Base-by-base conservation (phyloP, 1,284 basidiomycete genomes). In the Cystobasidium slooffiae region DNA sequence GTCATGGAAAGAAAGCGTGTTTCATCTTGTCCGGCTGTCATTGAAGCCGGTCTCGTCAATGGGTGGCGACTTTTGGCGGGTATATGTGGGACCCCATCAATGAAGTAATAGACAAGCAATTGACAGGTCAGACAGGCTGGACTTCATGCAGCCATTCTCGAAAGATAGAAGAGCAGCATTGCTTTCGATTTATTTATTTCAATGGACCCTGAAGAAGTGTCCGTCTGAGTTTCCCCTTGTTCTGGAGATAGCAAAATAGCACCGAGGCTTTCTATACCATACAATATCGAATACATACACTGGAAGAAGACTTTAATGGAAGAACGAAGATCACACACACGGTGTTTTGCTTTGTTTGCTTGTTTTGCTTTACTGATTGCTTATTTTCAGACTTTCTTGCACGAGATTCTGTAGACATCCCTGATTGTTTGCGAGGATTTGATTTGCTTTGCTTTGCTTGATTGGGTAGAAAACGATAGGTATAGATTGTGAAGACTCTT, bases 141-240 rank as follows among this genome's bases (percentile, higher is more conserved):
- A 53, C 5, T 20, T 12, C n/a, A 10, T 53, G 52, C 52, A 53
- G 3, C 9, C 3, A 9, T 3, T n/a, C 24, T 24, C 14, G 9
- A 53, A 20, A 22, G 24, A 20, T 53, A 22, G n/a, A 18, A 31
- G 24, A 56, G 53, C 53, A 56, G 53, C 53, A 56, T 56, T 56
- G 53, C 53, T 20, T 18, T 20, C 51, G 6, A 1, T 53, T 18
- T 20, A 53, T 18, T 53, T 4, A 1, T 31, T 37, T 56, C 22
- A 31, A 24, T 37, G 5, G 6, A 56, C 16, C 8, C 24, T 10
- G 4, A 10, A 10, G 5, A 12, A 56, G 24, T 56, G 53, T 56
- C 53, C 53, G 18, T 56, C 39, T 37, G 31, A 31, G 5, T 31
- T 31, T 31, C 31, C 31, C 31, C 31, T 31, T 31, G 31, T 31